Conservation (phyloP, 1,284 basidiomycete genomes). For the Apiotrichum akiyoshidainum region DNA sequence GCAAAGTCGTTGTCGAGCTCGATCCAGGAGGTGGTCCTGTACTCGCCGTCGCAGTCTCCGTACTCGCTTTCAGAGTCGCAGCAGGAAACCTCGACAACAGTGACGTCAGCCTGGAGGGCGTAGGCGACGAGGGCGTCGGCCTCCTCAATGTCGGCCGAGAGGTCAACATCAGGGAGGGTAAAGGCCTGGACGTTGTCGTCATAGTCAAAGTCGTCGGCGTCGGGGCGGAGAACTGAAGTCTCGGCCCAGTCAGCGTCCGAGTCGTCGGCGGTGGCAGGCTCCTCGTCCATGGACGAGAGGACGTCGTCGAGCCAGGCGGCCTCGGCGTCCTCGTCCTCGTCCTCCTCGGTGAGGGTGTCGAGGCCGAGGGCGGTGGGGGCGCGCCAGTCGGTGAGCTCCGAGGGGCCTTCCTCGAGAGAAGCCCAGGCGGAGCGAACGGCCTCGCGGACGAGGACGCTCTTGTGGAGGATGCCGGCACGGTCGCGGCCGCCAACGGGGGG, state of each 20-base stretch:
- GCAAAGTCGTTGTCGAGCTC: not conserved
- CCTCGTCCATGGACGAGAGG: slow-evolving; percentile 32
- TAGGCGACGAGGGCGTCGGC: slow-evolving; percentile 2
- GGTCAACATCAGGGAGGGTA: slow-evolving; percentile 22
- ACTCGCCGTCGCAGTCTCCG: slow-evolving; percentile 13
- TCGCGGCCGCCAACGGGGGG: slow-evolving; percentile 28
- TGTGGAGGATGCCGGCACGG: slow-evolving; percentile 25
- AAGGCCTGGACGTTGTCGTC: slow-evolving; percentile 29
- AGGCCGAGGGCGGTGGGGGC: slow-evolving; percentile 36
- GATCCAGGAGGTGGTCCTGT: not conserved
- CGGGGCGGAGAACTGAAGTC: slow-evolving; percentile 22
- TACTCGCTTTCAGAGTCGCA: slow-evolving; percentile 12
- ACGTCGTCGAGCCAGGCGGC: slow-evolving; percentile 45
- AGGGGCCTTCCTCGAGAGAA: slow-evolving; percentile 31
- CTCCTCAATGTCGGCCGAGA: slow-evolving; percentile 9
- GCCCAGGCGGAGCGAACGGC: slow-evolving; percentile 43
- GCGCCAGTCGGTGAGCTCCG: slow-evolving; percentile 40
- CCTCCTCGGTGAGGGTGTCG: slow-evolving; percentile 41
- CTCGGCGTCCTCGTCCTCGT: slow-evolving; percentile 29
- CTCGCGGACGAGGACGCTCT: slow-evolving; percentile 40
- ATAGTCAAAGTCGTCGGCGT: slow-evolving; percentile 23
- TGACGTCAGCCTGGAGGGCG: slow-evolving; percentile 9
- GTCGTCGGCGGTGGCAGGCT: slow-evolving; percentile 19
- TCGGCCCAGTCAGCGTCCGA: slow-evolving; percentile 26
- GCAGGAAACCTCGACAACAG: slow-evolving; percentile 12